phyloP scores from a whole-genome alignment of 2,329 filamentous ascomycete genomes.

The Claviceps cyperi region DNA sequence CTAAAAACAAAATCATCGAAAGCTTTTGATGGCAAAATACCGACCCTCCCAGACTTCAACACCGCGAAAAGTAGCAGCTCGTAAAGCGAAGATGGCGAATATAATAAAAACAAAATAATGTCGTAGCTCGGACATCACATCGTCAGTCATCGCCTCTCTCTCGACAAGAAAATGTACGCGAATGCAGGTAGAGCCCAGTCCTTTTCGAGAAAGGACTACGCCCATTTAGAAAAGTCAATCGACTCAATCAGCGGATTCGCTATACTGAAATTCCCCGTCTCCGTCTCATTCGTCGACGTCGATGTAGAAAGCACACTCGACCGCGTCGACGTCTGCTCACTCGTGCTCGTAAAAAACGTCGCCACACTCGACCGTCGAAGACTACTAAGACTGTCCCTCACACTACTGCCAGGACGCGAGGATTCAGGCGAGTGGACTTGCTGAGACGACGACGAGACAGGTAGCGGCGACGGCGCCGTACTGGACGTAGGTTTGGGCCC shows the following conservation, averaged over 20 bases:
- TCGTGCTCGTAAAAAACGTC: conserved; percentile 46
- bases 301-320: conserved; percentile 42
- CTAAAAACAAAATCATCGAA: neutral
- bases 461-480: conserved; percentile 14
- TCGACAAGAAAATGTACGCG: too few species aligned
- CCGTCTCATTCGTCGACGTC: conserved; percentile 39
- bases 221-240: conserved; percentile 26
- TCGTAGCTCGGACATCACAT: neutral
- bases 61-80: neutral
- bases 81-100: neutral
- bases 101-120: neutral
- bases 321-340: conserved; percentile 42
- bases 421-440: conserved; percentile 7
- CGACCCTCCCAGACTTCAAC: neutral
- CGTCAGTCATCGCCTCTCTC: neutral
- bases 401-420: conserved; percentile 13
- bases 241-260: conserved; percentile 20
- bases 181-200: neutral
- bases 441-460: conserved; percentile 13
- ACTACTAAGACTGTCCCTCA: conserved; percentile 47
- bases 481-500: conserved; percentile 24
- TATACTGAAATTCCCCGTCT: conserved; percentile 23
- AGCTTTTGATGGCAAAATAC: conserved; percentile 1
- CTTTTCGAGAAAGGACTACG: conserved; percentile 7
- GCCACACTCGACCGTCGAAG: conserved; percentile 49